phyloP scores from a whole-genome alignment of 2,329 filamentous ascomycete genomes.

The Xylaria sp. region DNA sequence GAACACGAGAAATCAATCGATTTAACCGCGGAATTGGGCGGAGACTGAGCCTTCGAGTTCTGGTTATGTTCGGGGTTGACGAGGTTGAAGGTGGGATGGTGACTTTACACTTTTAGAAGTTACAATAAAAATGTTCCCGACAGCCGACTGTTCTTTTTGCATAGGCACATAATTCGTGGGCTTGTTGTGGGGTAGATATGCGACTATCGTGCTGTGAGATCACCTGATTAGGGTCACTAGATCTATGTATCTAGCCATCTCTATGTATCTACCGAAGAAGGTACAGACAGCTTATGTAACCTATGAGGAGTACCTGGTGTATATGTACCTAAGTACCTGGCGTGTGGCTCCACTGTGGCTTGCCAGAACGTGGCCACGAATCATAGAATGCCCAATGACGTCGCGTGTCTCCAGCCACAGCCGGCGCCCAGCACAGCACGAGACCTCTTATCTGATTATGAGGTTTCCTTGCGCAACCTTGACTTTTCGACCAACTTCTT shows the following conservation, averaged over 20 bases:
- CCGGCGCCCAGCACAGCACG: conserved; percentile 42
- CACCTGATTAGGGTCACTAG: conserved; percentile 48
- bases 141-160: conserved; percentile 37
- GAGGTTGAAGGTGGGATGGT: conserved; percentile 50
- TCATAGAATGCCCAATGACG: conserved; percentile 35
- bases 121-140: conserved; percentile 37
- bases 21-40: conserved; percentile 97
- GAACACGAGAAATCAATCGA: conserved; percentile 98
- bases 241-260: background rate
- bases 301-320: background rate
- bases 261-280: background rate
- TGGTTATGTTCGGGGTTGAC: conserved; percentile 48
- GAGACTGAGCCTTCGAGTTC: conserved; percentile 99
- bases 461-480: conserved; percentile 37
- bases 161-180: conserved; percentile 37
- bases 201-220: conserved; percentile 27
- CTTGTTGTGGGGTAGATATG: conserved; percentile 31
- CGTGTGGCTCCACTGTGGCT: conserved; percentile 13
- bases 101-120: conserved; percentile 46
- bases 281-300: background rate
- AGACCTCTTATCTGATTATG: conserved; percentile 43
- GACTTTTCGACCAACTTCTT: conserved; percentile 38
- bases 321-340: background rate
- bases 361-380: conserved; percentile 15
- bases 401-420: conserved; percentile 37